Base-by-base conservation (phyloP, 768 basidiomycete genomes). In the Phanerodontia chrysosporium region DNA sequence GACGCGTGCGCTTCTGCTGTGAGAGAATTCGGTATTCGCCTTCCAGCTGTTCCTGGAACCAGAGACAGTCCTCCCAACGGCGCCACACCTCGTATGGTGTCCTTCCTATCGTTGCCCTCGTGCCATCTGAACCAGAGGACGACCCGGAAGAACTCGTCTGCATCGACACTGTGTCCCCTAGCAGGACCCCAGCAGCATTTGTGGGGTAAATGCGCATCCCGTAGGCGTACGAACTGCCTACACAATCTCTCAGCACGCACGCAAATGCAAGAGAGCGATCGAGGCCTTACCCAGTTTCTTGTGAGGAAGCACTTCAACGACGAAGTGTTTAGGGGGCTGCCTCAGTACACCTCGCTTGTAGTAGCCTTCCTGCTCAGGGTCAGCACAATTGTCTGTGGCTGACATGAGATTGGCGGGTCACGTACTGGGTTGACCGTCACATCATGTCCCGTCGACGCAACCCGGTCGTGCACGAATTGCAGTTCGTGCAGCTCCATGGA, bases 41-140 rank as follows among this genome's bases (percentile, higher is more conserved):
- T 70, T 91, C 90, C 10, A 93, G 74, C 1, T 73, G 72, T 45
- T 87, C 83, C 68, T 93, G 91, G 65, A 92, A 85, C 75, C 77
- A 82, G 10, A 93, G 74, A 59, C 89, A 91, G 65, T 93, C 91
- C 58, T 91, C 91, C 91, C 91, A 93, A 48, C 80, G 76, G 27
- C 91, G 78, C 83, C 88, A 90, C 36, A 93, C 76, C 14, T 87
- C 86, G 66, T 93, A 92, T 58, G 83, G 83, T 9, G 70, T 65
- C 48, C 72, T 59, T 1, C 72, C 73, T 9, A 56, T 13, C 27
- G 61, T 60, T 3, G 32, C 13, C 7, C 7, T 35, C 7, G 32
- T 71, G 22, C 54, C 65, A 25, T 56, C 36, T 3, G 73, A 68
- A 8, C 72, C 65, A 3, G 52, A 53, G 3, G 52, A 53, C 65